Percentiles rank a stretch among this genome's conserved stretches.
Conservation (phyloP, 2,329 filamentous ascomycete genomes). For the Aspergillus fumigatus region DNA sequence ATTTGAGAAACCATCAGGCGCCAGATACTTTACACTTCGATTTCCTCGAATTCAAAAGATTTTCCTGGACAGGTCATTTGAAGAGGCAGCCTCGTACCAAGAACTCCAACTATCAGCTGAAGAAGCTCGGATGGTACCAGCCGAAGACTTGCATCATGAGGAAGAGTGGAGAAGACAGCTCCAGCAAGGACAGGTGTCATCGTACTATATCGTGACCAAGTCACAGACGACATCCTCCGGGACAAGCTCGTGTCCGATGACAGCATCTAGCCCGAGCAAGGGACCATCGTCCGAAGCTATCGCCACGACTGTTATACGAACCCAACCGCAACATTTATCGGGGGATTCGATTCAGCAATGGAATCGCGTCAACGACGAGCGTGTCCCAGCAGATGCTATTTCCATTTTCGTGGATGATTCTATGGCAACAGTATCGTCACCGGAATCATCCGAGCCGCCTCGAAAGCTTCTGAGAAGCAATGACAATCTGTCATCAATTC, state of each 20-base stretch:
- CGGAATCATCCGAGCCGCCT: neutral
- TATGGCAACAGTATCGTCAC: neutral
- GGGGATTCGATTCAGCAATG: neutral
- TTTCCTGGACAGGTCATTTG: slow-evolving; percentile 68
- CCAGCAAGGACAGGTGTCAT: slow-evolving; percentile 46
- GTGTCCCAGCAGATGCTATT: slow-evolving; percentile 2
- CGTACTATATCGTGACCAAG: slow-evolving; percentile 20
- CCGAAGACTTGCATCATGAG: slow-evolving; percentile 57
- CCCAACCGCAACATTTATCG: neutral
- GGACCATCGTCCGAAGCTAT: neutral
- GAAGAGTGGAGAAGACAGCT: slow-evolving; percentile 58
- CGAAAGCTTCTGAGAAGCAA: slow-evolving; percentile 16
- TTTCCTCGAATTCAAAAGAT: slow-evolving; percentile 75
- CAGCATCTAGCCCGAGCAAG: neutral
- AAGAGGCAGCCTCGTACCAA: slow-evolving; percentile 63
- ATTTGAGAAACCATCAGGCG: slow-evolving; percentile 68
- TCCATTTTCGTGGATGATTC: slow-evolving; percentile 20
- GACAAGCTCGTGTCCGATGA: slow-evolving; percentile 13
- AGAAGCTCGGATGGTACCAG: slow-evolving; percentile 49
- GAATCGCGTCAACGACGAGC: neutral
- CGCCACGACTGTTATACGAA: neutral
- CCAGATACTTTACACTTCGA: slow-evolving; percentile 66
- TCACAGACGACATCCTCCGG: slow-evolving; percentile 22
- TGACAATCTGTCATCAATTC: slow-evolving; percentile 18
- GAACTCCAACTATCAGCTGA: slow-evolving; percentile 65